Evolutionary conservation across 2,329 filamentous ascomycete species (phyloP).

Genomic region (Colletotrichum cereale): DNA sequence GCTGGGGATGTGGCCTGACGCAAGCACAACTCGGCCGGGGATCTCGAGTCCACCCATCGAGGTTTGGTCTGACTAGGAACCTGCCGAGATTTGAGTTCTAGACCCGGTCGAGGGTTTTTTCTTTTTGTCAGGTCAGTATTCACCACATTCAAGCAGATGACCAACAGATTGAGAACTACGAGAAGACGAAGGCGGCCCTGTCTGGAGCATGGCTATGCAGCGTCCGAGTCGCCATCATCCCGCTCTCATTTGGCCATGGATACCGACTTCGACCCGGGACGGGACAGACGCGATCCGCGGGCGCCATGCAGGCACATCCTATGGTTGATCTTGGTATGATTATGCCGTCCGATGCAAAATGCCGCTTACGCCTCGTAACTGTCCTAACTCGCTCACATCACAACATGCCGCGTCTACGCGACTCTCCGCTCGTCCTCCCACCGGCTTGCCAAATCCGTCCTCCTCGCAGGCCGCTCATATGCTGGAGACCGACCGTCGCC

Average conservation of each 20-base stretch:
- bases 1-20: not conserved
- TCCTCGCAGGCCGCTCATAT: not conserved
- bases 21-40: not conserved
- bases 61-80: not conserved
- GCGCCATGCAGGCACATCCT: not conserved
- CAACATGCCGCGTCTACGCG: not conserved
- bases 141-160: not conserved
- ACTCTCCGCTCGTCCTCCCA: not conserved
- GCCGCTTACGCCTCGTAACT: conserved; percentile 26
- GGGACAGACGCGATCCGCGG: not conserved
- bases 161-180: not conserved
- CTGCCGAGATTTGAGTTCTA: not conserved
- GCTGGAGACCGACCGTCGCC: not conserved
- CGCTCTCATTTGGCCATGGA: not conserved
- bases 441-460: not conserved
- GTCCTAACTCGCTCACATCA: conserved; percentile 21
- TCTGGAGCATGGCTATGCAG: not conserved
- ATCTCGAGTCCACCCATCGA: not conserved
- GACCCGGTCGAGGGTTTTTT: not conserved
- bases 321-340: conserved; percentile 13
- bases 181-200: not conserved
- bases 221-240: not conserved
- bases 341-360: conserved; percentile 17
- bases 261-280: not conserved
- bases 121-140: not conserved